phyloP scores from a whole-genome alignment of 2,329 filamentous ascomycete species.

The Xylariomycetidae sp. region DNA sequence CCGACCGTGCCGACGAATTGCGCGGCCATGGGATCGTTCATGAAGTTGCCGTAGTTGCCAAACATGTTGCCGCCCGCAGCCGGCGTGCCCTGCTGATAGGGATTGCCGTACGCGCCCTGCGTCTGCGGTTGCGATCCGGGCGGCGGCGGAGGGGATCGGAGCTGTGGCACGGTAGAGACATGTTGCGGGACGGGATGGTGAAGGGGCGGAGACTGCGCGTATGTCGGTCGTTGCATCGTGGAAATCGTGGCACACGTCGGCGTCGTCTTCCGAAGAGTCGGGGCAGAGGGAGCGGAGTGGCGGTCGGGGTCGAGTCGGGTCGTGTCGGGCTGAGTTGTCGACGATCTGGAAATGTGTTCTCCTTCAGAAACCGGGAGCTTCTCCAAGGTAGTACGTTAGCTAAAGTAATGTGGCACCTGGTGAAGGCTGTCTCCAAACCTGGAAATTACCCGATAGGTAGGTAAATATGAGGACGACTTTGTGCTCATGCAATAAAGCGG shows the following conservation, averaged over 20 bases:
- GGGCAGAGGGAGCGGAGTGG: not conserved
- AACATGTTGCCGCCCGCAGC: constrained; percentile 49
- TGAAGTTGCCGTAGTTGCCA: constrained; percentile 81
- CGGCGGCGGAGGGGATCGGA: constrained; percentile 87
- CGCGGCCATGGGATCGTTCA: constrained; percentile 81
- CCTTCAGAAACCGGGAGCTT: no score
- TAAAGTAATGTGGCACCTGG: no score
- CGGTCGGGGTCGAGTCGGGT: no score
- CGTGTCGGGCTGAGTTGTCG: no score
- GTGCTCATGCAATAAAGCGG: no score
- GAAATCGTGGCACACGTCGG: no score
- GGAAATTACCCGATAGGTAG: no score
- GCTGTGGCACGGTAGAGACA: constrained; percentile 94
- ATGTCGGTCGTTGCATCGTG: constrained; percentile 80
- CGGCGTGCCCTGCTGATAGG: constrained; percentile 59
- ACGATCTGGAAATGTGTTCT: no score
- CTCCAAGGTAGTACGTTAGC: no score
- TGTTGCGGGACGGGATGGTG: constrained; percentile 98
- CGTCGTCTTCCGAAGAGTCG: no score
- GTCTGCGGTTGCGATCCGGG: constrained; percentile 62
- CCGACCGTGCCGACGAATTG: constrained; percentile 94
- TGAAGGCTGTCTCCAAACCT: no score
- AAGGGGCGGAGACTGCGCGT: constrained; percentile 84
- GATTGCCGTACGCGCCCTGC: constrained; percentile 62
- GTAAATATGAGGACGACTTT: no score